Evolutionary conservation across 2,329 filamentous ascomycete genomes (phyloP).

Genomic region (Neurospora sp.): DNA sequence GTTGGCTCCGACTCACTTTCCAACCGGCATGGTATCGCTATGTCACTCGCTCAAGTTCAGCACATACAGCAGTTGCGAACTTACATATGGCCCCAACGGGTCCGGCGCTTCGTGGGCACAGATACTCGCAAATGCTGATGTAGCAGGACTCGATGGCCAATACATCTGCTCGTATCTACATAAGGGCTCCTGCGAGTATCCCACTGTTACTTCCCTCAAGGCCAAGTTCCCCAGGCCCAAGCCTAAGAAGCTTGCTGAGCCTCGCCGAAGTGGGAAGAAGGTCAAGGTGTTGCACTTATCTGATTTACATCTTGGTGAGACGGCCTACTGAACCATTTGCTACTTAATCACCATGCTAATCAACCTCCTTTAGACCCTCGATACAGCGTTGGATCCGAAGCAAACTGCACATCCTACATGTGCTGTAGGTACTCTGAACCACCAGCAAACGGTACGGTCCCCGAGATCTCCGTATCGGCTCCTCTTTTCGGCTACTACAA

Average conservation of each 20-base stretch:
- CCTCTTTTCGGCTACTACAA: constrained; percentile 43
- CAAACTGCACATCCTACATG: constrained; percentile 38
- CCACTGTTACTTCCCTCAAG: constrained; percentile 33
- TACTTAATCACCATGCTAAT: background rate
- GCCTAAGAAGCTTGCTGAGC: constrained; percentile 32
- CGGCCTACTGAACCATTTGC: background rate
- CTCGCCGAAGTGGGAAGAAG: constrained; percentile 38
- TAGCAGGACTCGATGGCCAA: constrained; percentile 42
- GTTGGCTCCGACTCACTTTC: constrained; percentile 36
- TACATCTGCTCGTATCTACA: constrained; percentile 45
- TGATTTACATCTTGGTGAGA: constrained; percentile 38
- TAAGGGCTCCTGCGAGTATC: constrained; percentile 35
- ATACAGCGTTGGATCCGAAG: constrained; percentile 41
- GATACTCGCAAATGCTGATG: constrained; percentile 41
- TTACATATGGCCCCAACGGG: constrained; percentile 33
- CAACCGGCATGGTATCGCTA: constrained; percentile 38
- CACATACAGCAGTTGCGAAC: constrained; percentile 36
- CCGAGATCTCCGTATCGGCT: constrained; percentile 34
- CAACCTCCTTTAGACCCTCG: constrained; percentile 17
- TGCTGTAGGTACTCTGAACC: constrained; percentile 39
- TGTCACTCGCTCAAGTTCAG: constrained; percentile 38
- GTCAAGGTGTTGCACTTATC: constrained; percentile 47
- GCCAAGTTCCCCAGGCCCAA: constrained; percentile 45
- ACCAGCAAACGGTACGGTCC: constrained; percentile 23
- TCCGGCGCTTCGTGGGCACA: constrained; percentile 50